Evolutionary conservation across 345 rosid genomes (phyloP).

Genomic region (Geranium brycei): DNA sequence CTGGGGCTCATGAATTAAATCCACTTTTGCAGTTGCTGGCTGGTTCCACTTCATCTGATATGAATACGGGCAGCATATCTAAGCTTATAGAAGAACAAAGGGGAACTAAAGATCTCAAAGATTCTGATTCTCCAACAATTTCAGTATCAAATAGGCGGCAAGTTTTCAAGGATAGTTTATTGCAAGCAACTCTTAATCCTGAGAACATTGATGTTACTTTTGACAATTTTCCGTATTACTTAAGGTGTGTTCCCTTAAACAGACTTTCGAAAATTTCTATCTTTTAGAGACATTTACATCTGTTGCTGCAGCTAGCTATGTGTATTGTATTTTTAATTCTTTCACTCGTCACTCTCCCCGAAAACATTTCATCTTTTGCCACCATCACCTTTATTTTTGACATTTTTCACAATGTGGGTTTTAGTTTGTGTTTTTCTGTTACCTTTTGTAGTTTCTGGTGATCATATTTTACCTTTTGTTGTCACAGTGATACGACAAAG

Average conservation of each 20-base stretch:
- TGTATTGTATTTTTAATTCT: too few species aligned
- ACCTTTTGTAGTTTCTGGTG: neutral
- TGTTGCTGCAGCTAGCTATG: too few species aligned
- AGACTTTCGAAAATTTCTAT: too few species aligned
- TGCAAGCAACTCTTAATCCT: conserved; percentile 52
- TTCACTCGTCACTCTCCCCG: too few species aligned
- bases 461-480: conserved; percentile 11
- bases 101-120: conserved; percentile 43
- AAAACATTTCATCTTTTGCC: neutral
- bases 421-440: neutral
- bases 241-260: conserved; percentile 35
- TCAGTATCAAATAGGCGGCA: conserved; percentile 48
- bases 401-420: neutral
- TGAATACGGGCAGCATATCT: conserved; percentile 36
- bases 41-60: conserved; percentile 39
- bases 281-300: too few species aligned
- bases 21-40: conserved; percentile 58
- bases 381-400: neutral
- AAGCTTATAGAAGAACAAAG: conserved; percentile 51
- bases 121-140: conserved; percentile 33
- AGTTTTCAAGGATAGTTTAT: conserved; percentile 55
- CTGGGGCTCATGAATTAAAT: conserved; percentile 45
- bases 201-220: conserved; percentile 62
- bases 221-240: conserved; percentile 66
- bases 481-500: conserved; percentile 71